Base-by-base conservation (phyloP, 768 basidiomycete species). In the Phlegmacium glaucopus region DNA sequence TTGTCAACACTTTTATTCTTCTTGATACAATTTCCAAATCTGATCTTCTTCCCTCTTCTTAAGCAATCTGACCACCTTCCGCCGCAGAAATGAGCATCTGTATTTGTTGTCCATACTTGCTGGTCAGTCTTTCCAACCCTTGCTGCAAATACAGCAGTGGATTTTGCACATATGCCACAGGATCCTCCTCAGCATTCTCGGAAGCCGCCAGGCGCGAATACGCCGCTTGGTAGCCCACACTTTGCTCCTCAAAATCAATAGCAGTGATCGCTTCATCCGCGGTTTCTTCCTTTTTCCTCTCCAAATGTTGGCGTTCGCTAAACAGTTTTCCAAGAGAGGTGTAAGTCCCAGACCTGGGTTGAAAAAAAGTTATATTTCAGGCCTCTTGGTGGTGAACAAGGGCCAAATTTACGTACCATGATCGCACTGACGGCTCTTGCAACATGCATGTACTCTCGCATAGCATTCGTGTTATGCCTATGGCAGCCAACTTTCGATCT, bases 131-230 rank as follows among this genome's bases (percentile, higher is more conserved):
- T 42, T 59, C 68, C 39, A 79, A 55, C 48, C 76, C 72, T 49
- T 74, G 70, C 0, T 78, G 73, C 17, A 84, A 62, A 50, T 74
- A 84, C 39, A 70, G 71, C 39, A 74, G 66, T n/a, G 80, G 77
- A 54, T 86, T 74, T 15, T 65, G 67, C 2, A 83, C 75, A 57
- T 84, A 79, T 9, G 68, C 76, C 9, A 85, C 79, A 0, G 83
- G 83, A 61, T 92, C 90, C 1, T 61, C 65, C 35, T 74, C 71
- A 0, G 64, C 64, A 1, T 66, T 68, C 54, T 90, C 87, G 1
- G 86, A 85, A 1, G 95, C 90, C 0, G 93, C 94, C 13, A 97
- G 77, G 29, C 87, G 80, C 43, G 93, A 93, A 70, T 94, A 98
- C 4, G 92, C 89, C 0, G 92, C 90, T 60, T 98, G 96, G 67